A percentile compares a stretch with the other conserved stretches of the same genome.
These are phyloP conservation scores for Boletus sp. DNA, from an alignment of 768 basidiomycete species.

Conservation along the genomic window DNA sequence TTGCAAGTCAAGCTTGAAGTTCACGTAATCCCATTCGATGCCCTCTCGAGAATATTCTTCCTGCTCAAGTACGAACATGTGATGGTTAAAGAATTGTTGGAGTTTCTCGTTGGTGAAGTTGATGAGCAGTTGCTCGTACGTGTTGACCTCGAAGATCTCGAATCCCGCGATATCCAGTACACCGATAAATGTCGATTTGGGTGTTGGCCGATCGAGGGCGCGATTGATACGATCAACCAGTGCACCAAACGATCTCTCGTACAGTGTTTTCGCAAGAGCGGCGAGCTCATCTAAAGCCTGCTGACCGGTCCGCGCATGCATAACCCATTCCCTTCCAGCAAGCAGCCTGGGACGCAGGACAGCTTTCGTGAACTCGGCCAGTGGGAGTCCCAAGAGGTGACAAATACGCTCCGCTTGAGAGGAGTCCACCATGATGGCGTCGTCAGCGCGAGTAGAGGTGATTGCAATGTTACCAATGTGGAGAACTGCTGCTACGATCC, in stretches of 20 bases:
- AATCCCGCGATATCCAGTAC: constrained; percentile 99
- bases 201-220: constrained; percentile 89
- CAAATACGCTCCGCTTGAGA: constrained; percentile 89
- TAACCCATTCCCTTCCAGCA: constrained; percentile 96
- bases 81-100: constrained; percentile 98
- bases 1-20: constrained; percentile 96
- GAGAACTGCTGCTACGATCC: constrained; percentile 89
- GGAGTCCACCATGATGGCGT: constrained; percentile 73
- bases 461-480: constrained; percentile 94
- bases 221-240: constrained; percentile 95
- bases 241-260: constrained; percentile 94
- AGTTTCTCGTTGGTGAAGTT: constrained; percentile 99
- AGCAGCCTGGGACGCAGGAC: constrained; percentile 87
- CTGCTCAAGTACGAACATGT: constrained; percentile 99
- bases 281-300: constrained; percentile 93
- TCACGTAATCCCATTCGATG: constrained; percentile 97
- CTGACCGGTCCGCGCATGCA: constrained; percentile 85
- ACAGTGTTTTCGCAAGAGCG: constrained; percentile 90
- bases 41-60: constrained; percentile 96
- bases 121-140: constrained; percentile 97
- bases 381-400: constrained; percentile 85
- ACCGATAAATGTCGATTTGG: constrained; percentile 93
- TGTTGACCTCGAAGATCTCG: constrained; percentile 93
- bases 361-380: constrained; percentile 84
- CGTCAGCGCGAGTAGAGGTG: constrained; percentile 73